Evolutionary conservation across 768 basidiomycete genomes (phyloP).

Genomic region (Pholiota conissans): DNA sequence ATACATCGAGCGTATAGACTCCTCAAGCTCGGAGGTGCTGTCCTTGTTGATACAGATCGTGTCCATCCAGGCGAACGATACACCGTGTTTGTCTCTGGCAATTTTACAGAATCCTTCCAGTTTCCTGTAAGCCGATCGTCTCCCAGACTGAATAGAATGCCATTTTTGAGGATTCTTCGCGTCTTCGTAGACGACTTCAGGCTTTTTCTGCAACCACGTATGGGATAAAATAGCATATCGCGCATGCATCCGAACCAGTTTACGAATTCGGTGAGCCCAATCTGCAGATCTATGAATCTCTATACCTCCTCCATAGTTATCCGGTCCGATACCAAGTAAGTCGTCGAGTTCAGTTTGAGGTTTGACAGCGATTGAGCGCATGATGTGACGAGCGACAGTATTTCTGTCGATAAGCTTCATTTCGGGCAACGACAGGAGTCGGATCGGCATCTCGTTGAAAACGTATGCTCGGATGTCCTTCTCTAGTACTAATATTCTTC

Average conservation of each 20-base stretch:
- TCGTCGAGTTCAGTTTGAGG: neutral
- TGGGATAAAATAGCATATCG: conserved; percentile 1
- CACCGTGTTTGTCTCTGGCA: neutral
- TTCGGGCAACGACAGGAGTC: neutral
- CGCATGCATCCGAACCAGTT: neutral
- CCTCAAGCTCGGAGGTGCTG: conserved; percentile 3
- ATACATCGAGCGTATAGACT: conserved; percentile 5
- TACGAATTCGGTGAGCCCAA: no score
- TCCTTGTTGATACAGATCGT: no score
- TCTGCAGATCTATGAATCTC: no score
- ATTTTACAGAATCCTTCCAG: conserved; percentile 1
- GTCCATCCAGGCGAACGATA: neutral
- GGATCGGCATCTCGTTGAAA: conserved; percentile 5
- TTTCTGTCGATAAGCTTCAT: conserved; percentile 2
- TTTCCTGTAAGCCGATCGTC: neutral
- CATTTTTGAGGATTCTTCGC: neutral
- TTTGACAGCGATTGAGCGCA: neutral
- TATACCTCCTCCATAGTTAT: no score
- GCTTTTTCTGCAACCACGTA: conserved; percentile 1
- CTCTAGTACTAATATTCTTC: neutral
- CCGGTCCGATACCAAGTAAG: neutral
- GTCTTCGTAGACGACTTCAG: neutral
- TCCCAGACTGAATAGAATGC: neutral
- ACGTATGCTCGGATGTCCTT: neutral
- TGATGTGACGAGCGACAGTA: neutral